A percentile compares a stretch with the other conserved stretches of the same genome.
Evolutionary conservation across 23 red algal genomes (phyloP).

Genomic region (Gracilariopsis chorda): DNA sequence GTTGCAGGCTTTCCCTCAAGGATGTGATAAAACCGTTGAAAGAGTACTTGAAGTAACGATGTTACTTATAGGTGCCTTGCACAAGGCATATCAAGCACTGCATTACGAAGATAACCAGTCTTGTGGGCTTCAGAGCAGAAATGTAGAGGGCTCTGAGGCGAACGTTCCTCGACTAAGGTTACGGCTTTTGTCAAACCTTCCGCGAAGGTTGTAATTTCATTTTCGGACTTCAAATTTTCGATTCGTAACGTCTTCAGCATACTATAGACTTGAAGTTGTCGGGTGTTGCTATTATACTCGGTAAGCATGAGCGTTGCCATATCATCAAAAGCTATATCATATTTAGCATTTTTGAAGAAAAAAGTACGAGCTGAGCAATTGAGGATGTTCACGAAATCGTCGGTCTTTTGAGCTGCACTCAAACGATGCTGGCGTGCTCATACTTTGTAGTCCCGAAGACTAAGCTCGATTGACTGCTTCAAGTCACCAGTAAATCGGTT

Average conservation of each 20-base stretch:
- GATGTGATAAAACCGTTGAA: background rate
- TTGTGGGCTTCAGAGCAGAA: background rate
- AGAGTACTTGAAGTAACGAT: background rate
- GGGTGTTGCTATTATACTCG: constrained; percentile 4
- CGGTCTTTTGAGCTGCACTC: constrained; percentile 8
- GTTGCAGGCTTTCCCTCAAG: background rate
- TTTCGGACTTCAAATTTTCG: background rate
- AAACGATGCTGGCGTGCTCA: constrained; percentile 30
- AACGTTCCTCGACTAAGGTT: background rate
- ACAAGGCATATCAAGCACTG: background rate
- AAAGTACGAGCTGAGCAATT: background rate
- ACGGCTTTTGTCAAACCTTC: background rate
- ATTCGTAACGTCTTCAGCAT: background rate
- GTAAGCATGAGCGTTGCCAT: background rate
- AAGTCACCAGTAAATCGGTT: background rate
- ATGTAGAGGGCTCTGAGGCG: background rate
- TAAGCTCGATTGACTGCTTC: constrained; percentile 20
- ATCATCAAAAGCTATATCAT: constrained; percentile 19
- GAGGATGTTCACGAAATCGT: constrained; percentile 44
- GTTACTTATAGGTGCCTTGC: background rate
- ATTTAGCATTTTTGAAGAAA: constrained; percentile 24
- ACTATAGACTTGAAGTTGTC: background rate
- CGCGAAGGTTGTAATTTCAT: background rate
- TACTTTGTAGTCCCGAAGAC: background rate
- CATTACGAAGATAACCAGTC: background rate